Evolutionary conservation across 75 land plant genomes (phyloP), one percentile per base, ranked within the genome.

Genomic region (Gnetum montanum): DNA sequence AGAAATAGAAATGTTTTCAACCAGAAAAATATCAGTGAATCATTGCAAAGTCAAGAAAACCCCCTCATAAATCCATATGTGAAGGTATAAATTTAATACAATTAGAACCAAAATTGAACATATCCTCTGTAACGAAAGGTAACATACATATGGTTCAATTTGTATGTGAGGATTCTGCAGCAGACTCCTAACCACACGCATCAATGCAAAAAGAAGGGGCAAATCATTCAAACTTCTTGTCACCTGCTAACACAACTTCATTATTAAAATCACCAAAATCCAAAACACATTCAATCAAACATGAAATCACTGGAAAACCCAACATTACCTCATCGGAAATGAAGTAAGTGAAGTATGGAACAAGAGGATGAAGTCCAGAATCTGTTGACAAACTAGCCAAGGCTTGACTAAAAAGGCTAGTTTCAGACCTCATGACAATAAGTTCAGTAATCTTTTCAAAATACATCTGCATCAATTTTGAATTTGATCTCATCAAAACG

Each of bases 361-460:
- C 82, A 38, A 93, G 72, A 20, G 98, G 96, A 68, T 93, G 98
- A 30, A 93, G 75, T 43, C 98, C 98, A 13, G 98, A 77, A 68
- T 93, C 98, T 30, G 85, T 85, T 2, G 98, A 81, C 71, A 93
- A 55, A 51, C 98, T 85, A 43, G 60, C 52, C 35, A 93, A 61
- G 3, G 84, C 86, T 70, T 82, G 70, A 45, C 71, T 82, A 12
- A 89, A 72, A 6, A 89, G 67, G 13, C 44, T 34, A 5, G 86
- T 60, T 12, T 74, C 75, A 36, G 84, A 64, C 31, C 66, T 77
- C 0, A 54, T 72, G 29, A 89, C 38, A 43, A 77, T 67, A 19
- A 89, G 82, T 70, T 80, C 90, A 7, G 73, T 75, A 22, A 93
- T 80, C 60, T 93, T 93, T 10, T 89, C 98, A 64, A 85, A 93